Percentiles rank a stretch among this genome's conserved stretches.
phyloP scores from a whole-genome alignment of 352 stramenopile species.

The Lagenidium sp. region DNA sequence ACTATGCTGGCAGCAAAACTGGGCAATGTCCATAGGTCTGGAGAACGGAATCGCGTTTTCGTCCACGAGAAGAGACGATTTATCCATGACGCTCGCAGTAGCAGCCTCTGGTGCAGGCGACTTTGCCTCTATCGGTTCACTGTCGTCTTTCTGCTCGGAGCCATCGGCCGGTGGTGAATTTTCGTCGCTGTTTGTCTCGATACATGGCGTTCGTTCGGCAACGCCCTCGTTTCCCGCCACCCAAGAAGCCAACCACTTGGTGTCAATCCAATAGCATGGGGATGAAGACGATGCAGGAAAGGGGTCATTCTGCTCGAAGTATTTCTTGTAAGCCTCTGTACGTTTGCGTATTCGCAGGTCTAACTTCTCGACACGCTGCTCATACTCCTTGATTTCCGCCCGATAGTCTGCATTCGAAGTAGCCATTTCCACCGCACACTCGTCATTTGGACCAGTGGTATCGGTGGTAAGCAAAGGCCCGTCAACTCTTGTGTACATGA shows the following conservation, averaged over 20 bases:
- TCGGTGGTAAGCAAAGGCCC: not conserved
- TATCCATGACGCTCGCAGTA: too few relatives aligned
- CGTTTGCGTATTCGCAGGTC: constrained; percentile 42
- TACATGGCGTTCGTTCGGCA: not conserved
- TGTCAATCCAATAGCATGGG: constrained; percentile 67
- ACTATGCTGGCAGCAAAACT: constrained; percentile 41
- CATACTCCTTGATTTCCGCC: constrained; percentile 34
- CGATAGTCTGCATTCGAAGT: constrained; percentile 43
- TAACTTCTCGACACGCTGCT: constrained; percentile 26
- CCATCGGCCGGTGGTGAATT: too few relatives aligned
- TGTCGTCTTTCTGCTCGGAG: too few relatives aligned
- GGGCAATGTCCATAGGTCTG: constrained; percentile 34
- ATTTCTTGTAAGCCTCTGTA: constrained; percentile 42
- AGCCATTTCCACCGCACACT: constrained; percentile 33
- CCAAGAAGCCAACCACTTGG: constrained; percentile 50
- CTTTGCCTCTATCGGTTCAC: too few relatives aligned
- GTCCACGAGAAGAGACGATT: constrained; percentile 1
- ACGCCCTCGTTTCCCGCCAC: constrained; percentile 39
- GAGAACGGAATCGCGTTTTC: constrained; percentile 36
- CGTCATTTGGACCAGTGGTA: constrained; percentile 8
- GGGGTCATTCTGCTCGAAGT: constrained; percentile 46
- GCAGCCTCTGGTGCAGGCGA: too few relatives aligned
- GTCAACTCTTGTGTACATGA: constrained; percentile 63
- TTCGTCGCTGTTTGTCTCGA: not conserved
- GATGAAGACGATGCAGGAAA: constrained; percentile 20